These are phyloP conservation scores for Calonectria honghensis DNA, from an alignment of 2,329 filamentous ascomycete genomes.

Conservation along the genomic window DNA sequence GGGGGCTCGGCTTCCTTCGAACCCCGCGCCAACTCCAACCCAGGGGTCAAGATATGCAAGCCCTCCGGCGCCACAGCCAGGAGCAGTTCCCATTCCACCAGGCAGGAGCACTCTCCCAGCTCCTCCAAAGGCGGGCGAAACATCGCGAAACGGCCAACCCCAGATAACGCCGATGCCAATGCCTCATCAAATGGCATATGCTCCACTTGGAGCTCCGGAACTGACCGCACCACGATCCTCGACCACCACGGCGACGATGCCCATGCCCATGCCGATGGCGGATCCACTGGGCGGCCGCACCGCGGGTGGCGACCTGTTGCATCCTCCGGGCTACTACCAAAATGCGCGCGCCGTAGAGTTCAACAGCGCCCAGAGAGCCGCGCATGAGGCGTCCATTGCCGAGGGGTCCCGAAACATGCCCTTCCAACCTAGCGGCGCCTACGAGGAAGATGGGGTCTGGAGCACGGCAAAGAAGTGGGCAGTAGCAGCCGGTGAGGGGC, in stretches of 20 bases:
- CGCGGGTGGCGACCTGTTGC: slow-evolving; percentile 59
- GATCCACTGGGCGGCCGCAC: slow-evolving; percentile 53
- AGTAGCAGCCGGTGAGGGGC: slow-evolving; percentile 72
- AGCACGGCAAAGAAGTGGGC: slow-evolving; percentile 75
- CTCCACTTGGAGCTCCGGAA: slow-evolving; percentile 65
- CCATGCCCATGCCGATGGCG: slow-evolving; percentile 54
- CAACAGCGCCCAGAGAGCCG: slow-evolving; percentile 67
- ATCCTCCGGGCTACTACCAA: slow-evolving; percentile 75
- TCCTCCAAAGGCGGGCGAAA: slow-evolving; percentile 71
- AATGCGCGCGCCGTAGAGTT: slow-evolving; percentile 72
- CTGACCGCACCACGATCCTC: slow-evolving; percentile 68
- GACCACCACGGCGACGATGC: slow-evolving; percentile 63
- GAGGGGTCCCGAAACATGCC: slow-evolving; percentile 47
- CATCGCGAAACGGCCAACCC: slow-evolving; percentile 59
- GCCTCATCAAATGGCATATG: slow-evolving; percentile 69
- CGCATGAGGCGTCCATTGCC: slow-evolving; percentile 60
- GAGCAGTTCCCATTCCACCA: slow-evolving; percentile 69
- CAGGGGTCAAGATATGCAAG: slow-evolving; percentile 56
- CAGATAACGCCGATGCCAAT: slow-evolving; percentile 65
- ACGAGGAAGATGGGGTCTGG: slow-evolving; percentile 70
- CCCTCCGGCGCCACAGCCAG: slow-evolving; percentile 75
- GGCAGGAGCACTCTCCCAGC: slow-evolving; percentile 64
- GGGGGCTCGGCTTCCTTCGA: slow-evolving; percentile 59
- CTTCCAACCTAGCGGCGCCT: slow-evolving; percentile 43
- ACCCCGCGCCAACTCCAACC: slow-evolving; percentile 66